Evolutionary conservation across 495 filamentous ascomycete species (phyloP), one percentile per base, ranked within the genome.

Genomic region (Aspergillus indologenus): DNA sequence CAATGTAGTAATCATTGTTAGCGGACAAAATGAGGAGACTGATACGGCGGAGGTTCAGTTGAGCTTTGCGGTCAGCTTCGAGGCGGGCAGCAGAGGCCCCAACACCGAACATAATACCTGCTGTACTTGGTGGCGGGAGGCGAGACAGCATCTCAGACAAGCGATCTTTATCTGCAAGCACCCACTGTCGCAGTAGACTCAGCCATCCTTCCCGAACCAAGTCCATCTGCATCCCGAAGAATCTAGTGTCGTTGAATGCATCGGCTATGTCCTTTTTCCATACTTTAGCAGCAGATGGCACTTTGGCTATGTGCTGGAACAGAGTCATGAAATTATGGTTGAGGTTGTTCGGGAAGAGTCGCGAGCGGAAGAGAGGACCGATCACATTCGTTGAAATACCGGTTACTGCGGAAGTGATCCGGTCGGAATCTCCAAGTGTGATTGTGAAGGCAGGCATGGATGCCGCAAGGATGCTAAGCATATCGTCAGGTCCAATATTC

Each of bases 91-190:
- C 93, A 34, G 89, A 92, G 7, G 94, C 95, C 52, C 94, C 94
- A 5, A 99, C 94, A 21, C 94, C 94, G 61, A 99, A 99, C 70
- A 99, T 91, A 56, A 98, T 96, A 17, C 94, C 95, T 0, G 94
- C 95, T n/a, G 94, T 89, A 17, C 91, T 91, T 9, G 94, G 94
- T 3, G 92, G 82, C 6, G 89, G 85, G 40, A 98, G 79, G 23
- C 91, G 85, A 43, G 81, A 78, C 15, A 98, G 70, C 3, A 96
- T 74, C 56, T 98, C 95, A 1, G 85, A 75, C 71, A 99, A 83
- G 19, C 90, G 84, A 57, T 97, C 94, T 69, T 94, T 96, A 65
- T 99, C 94, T 18, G 80, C 82, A 17, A 93, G 71, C 17, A 85
- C 79, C 87, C 90, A 95, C 67, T 96, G 90, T 45, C 84, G 86